Evolutionary conservation across 768 basidiomycete genomes (phyloP).

Genomic region (Megacollybia marginata): DNA sequence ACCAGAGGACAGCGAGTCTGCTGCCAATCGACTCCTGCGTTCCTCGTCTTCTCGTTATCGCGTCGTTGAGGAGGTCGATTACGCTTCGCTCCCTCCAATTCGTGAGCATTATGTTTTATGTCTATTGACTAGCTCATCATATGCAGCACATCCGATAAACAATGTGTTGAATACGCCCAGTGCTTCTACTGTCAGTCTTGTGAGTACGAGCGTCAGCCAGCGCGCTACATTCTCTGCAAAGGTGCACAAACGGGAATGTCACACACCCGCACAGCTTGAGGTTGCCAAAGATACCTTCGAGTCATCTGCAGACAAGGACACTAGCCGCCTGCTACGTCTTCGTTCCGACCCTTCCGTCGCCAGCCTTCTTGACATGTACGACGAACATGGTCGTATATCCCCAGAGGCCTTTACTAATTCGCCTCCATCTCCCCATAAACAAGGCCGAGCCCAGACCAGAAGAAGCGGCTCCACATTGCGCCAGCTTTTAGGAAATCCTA

Average conservation of each 20-base stretch:
- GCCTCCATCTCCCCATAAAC: conserved; percentile 22
- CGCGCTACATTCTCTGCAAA: conserved; percentile 67
- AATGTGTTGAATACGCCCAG: conserved; percentile 40
- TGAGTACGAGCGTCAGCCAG: conserved; percentile 41
- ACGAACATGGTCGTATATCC: conserved; percentile 60
- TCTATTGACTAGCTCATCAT: conserved; percentile 5
- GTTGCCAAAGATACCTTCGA: conserved; percentile 42
- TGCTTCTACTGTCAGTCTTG: conserved; percentile 44
- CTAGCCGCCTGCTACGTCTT: conserved; percentile 47
- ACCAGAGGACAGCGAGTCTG: conserved; percentile 36
- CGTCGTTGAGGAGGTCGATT: conserved; percentile 48
- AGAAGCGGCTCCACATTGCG: conserved; percentile 69
- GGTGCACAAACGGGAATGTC: conserved; percentile 55
- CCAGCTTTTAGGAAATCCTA: conserved; percentile 58
- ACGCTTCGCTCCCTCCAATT: conserved; percentile 54
- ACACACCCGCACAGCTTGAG: conserved; percentile 59
- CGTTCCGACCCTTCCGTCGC: conserved; percentile 75
- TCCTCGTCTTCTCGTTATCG: conserved; percentile 66
- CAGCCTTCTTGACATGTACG: conserved; percentile 66
- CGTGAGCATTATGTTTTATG: conserved; percentile 39
- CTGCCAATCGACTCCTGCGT: conserved; percentile 47
- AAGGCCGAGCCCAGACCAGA: conserved; percentile 45
- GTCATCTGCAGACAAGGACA: conserved; percentile 29
- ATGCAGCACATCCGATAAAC: conserved; percentile 61
- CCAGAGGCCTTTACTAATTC: conserved; percentile 60